Evolutionary conservation across 768 basidiomycete species (phyloP).

Genomic region (Boletellus ananas): DNA sequence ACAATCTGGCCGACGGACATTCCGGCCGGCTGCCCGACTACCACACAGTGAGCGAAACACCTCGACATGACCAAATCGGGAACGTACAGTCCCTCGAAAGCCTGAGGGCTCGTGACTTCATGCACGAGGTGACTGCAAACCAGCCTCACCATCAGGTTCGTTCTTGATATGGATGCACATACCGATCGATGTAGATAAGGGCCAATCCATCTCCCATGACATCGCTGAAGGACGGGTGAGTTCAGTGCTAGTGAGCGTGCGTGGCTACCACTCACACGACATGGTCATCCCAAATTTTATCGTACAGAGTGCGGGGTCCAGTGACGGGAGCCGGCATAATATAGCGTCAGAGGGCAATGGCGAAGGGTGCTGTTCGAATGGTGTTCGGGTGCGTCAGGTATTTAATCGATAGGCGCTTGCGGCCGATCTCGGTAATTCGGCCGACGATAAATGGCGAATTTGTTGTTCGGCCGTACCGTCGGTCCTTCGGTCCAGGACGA

Average conservation of each 20-base stretch:
- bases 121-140: slow-evolving; percentile 59
- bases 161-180: slow-evolving; percentile 11
- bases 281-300: slow-evolving; percentile 98
- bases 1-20: slow-evolving; percentile 81
- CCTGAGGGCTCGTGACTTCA: slow-evolving; percentile 93
- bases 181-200: slow-evolving; percentile 83
- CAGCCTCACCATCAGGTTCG: background rate
- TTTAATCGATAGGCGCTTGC: slow-evolving; percentile 5
- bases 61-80: background rate
- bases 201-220: slow-evolving; percentile 72
- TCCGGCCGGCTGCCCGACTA: slow-evolving; percentile 70
- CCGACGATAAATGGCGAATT: slow-evolving; percentile 2
- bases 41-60: slow-evolving; percentile 9
- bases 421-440: slow-evolving; percentile 15
- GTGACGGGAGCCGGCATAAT: slow-evolving; percentile 55
- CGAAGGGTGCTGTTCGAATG: background rate
- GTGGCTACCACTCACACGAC: slow-evolving; percentile 59
- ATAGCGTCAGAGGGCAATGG: background rate
- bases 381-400: background rate
- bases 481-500: too few relatives aligned
- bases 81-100: slow-evolving; percentile 80
- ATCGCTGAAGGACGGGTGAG: slow-evolving; percentile 43
- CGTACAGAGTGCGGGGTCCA: slow-evolving; percentile 85
- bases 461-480: too few relatives aligned
- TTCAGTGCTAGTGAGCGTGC: slow-evolving; percentile 12